Evolutionary conservation across 495 filamentous ascomycete genomes (phyloP).

Genomic region (Sordaria brevicollis): DNA sequence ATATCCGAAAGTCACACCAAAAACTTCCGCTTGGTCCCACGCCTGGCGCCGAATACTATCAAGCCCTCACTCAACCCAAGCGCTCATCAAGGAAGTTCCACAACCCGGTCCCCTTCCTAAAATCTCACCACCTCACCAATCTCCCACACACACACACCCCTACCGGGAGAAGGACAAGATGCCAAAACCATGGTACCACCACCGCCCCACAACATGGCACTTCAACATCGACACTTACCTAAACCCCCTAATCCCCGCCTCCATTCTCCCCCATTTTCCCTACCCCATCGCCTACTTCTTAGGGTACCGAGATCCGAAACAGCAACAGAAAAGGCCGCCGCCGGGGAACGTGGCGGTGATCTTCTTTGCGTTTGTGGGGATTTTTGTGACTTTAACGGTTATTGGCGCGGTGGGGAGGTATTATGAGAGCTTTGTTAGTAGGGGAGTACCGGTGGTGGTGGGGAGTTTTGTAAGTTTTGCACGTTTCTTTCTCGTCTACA

Average conservation of each 20-base stretch:
- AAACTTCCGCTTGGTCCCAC: too few relatives aligned
- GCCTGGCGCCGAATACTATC: too few relatives aligned
- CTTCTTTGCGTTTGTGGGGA: conserved; percentile 43
- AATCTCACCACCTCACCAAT: too few relatives aligned
- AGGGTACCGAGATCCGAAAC: conserved; percentile 32
- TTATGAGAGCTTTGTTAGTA: conserved; percentile 23
- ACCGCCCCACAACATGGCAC: conserved; percentile 26
- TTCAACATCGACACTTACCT: conserved; percentile 59
- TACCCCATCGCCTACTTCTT: conserved; percentile 39
- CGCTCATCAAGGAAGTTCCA: too few relatives aligned
- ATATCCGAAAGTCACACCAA: too few relatives aligned
- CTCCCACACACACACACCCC: too few relatives aligned
- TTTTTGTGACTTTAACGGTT: conserved; percentile 38
- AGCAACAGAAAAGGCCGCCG: conserved; percentile 10
- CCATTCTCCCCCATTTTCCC: conserved; percentile 36
- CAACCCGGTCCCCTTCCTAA: too few relatives aligned
- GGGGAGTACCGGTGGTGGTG: conserved; percentile 38
- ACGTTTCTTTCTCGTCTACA: neutral
- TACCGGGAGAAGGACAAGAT: too few relatives aligned
- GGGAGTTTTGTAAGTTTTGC: conserved; percentile 36
- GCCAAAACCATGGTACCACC: neutral
- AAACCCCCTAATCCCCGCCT: conserved; percentile 48
- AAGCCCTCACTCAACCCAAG: too few relatives aligned
- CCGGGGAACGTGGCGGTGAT: conserved; percentile 42
- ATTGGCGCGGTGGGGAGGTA: conserved; percentile 34